Evolutionary conservation across 78 protist species (phyloP).

Genomic region (Dictyostelium firmibasis): DNA sequence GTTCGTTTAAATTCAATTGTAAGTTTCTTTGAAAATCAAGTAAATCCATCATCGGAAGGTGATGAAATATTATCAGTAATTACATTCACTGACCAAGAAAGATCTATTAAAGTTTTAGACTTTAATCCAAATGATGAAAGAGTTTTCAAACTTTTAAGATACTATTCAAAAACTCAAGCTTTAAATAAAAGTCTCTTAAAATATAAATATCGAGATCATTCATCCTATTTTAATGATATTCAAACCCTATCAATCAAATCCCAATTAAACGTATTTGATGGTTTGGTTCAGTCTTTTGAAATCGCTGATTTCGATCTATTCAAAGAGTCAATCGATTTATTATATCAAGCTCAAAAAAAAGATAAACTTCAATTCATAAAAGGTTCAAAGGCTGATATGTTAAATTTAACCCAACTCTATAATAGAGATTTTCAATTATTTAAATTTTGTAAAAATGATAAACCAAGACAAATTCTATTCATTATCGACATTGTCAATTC

Average conservation of each 20-base stretch:
- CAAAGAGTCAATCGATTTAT: neutral
- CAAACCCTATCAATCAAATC: neutral
- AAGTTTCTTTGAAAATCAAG: neutral
- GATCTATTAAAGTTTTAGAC: neutral
- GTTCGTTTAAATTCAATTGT: neutral
- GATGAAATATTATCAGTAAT: neutral
- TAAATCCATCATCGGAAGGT: neutral
- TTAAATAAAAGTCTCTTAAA: neutral
- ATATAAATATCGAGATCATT: neutral
- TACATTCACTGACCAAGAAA: neutral
- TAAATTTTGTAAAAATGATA: neutral
- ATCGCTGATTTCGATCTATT: neutral
- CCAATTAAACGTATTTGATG: neutral
- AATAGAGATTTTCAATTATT: neutral
- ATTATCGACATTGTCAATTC: neutral
- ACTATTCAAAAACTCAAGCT: neutral
- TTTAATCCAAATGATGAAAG: neutral
- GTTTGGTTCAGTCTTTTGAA: neutral
- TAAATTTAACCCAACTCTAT: neutral
- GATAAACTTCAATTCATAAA: too few species aligned
- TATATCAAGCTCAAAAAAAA: neutral
- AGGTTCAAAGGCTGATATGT: too few species aligned
- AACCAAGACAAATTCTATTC: neutral
- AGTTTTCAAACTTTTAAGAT: neutral
- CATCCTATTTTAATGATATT: neutral